phyloP scores from a whole-genome alignment of 768 basidiomycete genomes.

The Suillus subalutaceus region DNA sequence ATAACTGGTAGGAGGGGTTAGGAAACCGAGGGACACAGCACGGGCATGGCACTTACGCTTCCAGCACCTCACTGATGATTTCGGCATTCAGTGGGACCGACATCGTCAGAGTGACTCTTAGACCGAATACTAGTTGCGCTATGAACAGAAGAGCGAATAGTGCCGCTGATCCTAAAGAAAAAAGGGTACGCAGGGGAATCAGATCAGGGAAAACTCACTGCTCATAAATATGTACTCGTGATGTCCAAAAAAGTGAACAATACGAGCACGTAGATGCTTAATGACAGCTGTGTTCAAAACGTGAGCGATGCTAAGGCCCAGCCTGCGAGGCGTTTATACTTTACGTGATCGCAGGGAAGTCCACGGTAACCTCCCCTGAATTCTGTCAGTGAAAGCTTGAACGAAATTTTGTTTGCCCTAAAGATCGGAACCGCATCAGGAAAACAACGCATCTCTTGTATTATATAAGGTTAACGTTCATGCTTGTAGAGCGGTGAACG shows the following conservation, averaged over 20 bases:
- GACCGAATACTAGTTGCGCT: neutral
- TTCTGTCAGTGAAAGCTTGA: too few relatives aligned
- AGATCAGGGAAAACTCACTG: neutral
- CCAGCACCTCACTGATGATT: neutral
- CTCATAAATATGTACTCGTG: neutral
- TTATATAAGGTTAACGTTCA: too few relatives aligned
- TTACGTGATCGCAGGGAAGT: neutral
- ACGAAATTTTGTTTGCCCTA: neutral
- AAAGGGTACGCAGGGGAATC: neutral
- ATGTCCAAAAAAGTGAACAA: neutral
- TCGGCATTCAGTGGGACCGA: neutral
- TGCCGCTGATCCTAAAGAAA: neutral
- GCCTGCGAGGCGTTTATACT: neutral
- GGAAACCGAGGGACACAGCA: neutral
- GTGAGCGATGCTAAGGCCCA: neutral
- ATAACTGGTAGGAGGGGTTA: neutral
- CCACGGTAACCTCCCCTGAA: neutral
- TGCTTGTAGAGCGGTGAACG: too few relatives aligned
- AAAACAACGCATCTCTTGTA: too few relatives aligned
- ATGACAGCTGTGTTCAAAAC: neutral
- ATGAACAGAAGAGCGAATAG: neutral
- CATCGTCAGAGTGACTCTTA: neutral
- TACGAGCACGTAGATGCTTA: neutral
- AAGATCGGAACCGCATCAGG: neutral
- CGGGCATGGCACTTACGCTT: neutral